Percentiles rank a stretch among this genome's conserved stretches.
These are phyloP conservation scores for Diaporthe sp. DNA, from an alignment of 2,329 filamentous ascomycete species.

Conservation along the genomic window DNA sequence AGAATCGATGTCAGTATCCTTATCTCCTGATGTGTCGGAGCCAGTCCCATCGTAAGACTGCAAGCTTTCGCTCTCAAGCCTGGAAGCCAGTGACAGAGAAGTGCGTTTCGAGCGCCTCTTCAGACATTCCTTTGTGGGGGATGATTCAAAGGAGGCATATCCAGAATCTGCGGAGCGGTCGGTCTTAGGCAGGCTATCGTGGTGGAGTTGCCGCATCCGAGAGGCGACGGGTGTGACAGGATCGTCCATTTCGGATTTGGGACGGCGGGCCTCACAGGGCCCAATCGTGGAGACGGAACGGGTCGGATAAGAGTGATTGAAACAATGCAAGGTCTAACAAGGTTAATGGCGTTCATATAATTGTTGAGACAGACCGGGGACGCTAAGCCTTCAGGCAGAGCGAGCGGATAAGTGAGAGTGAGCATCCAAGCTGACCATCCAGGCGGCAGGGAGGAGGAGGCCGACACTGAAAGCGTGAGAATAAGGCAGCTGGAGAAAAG, in stretches of 20 bases:
- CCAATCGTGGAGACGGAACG: background rate
- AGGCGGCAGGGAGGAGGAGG: background rate
- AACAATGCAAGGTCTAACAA: background rate
- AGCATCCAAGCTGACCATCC: background rate
- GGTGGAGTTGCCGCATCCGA: conserved; percentile 14
- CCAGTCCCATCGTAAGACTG: conserved; percentile 33
- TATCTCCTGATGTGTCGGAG: conserved; percentile 28
- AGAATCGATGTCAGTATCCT: background rate
- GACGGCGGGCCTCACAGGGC: background rate
- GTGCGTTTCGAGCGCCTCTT: background rate
- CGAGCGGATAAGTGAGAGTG: conserved; percentile 6
- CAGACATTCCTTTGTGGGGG: background rate
- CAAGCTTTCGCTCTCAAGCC: conserved; percentile 3
- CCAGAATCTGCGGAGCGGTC: conserved; percentile 35
- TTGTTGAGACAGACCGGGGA: background rate
- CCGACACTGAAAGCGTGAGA: background rate
- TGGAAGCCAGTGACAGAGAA: conserved; percentile 14
- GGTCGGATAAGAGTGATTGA: background rate
- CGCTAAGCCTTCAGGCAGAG: background rate
- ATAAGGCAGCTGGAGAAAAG: background rate
- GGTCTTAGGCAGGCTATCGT: conserved; percentile 14
- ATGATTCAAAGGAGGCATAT: conserved; percentile 34
- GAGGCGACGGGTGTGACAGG: conserved; percentile 14
- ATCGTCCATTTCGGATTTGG: conserved; percentile 16
- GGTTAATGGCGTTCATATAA: background rate